Evolutionary conservation across 2,329 filamentous ascomycete genomes (phyloP).

Genomic region (Thielaviopsis punctulata): DNA sequence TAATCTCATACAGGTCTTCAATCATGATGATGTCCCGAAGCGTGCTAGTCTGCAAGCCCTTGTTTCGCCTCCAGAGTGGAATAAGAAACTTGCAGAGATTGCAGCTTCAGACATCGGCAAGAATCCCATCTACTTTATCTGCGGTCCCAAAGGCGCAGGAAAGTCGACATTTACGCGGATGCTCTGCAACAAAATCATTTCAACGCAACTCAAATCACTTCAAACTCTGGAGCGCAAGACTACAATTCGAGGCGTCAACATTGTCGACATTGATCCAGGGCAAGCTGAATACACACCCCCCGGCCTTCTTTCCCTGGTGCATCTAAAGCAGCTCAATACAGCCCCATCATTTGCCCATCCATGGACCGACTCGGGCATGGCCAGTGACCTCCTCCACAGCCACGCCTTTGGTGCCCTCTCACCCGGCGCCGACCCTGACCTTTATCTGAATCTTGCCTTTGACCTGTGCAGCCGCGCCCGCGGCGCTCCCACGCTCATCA

Average conservation of each 20-base stretch:
- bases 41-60: slow-evolving; percentile 35
- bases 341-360: slow-evolving; percentile 50
- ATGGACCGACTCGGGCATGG: slow-evolving; percentile 14
- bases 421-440: slow-evolving; percentile 46
- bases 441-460: slow-evolving; percentile 46
- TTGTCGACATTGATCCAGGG: slow-evolving; percentile 63
- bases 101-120: slow-evolving; percentile 18
- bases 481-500: slow-evolving; percentile 45
- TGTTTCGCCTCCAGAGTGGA: slow-evolving; percentile 41
- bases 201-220: slow-evolving; percentile 20
- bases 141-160: slow-evolving; percentile 54
- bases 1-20: slow-evolving; percentile 30
- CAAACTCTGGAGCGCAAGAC: slow-evolving; percentile 10
- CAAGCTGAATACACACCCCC: slow-evolving; percentile 59
- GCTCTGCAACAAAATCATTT: slow-evolving; percentile 50
- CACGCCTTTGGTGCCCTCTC: slow-evolving; percentile 51
- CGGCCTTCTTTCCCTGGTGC: slow-evolving; percentile 51
- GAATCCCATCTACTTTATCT: slow-evolving; percentile 35
- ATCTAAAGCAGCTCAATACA: slow-evolving; percentile 43
- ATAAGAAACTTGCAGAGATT: slow-evolving; percentile 32
- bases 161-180: slow-evolving; percentile 60
- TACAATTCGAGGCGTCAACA: slow-evolving; percentile 23
- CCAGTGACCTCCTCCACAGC: slow-evolving; percentile 31
- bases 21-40: slow-evolving; percentile 34
- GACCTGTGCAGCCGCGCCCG: slow-evolving; percentile 46